These are phyloP conservation scores for Penicillium sp. DNA, from an alignment of 2,329 filamentous ascomycete species.

Conservation along the genomic window DNA sequence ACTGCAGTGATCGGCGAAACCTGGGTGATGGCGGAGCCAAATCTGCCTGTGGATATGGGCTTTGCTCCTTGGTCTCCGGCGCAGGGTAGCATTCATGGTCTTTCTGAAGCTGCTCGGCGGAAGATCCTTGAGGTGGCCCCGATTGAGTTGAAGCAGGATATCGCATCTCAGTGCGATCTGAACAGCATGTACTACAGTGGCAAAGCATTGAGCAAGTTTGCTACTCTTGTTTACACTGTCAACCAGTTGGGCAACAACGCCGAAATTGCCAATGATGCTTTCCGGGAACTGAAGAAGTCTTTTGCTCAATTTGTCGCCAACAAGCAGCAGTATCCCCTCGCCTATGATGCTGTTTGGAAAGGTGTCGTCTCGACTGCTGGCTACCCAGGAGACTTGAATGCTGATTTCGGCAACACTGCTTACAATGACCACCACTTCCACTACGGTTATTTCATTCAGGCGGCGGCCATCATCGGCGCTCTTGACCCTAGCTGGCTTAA, in stretches of 20 bases:
- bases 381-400: slow-evolving; percentile 61
- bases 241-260: slow-evolving; percentile 58
- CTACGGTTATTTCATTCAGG: slow-evolving; percentile 79
- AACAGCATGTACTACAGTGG: slow-evolving; percentile 92
- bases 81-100: slow-evolving; percentile 31
- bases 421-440: slow-evolving; percentile 63
- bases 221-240: slow-evolving; percentile 59
- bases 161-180: slow-evolving; percentile 64
- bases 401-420: slow-evolving; percentile 83
- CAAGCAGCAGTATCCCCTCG: slow-evolving; percentile 56
- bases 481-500: slow-evolving; percentile 70
- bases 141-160: slow-evolving; percentile 71
- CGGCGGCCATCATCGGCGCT: slow-evolving; percentile 74
- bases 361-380: slow-evolving; percentile 71
- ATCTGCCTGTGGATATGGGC: slow-evolving; percentile 66
- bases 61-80: slow-evolving; percentile 71
- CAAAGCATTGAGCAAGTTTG: slow-evolving; percentile 76
- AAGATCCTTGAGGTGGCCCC: slow-evolving; percentile 58
- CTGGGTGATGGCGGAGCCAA: slow-evolving; percentile 71
- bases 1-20: slow-evolving; percentile 63
- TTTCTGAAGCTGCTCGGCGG: slow-evolving; percentile 49
- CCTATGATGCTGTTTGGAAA: slow-evolving; percentile 61
- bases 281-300: slow-evolving; percentile 58
- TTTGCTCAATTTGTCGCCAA: slow-evolving; percentile 64
- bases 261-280: slow-evolving; percentile 51